Evolutionary conservation across 2,329 filamentous ascomycete genomes (phyloP).

Genomic region (Sporothrix pseudoabietina): DNA sequence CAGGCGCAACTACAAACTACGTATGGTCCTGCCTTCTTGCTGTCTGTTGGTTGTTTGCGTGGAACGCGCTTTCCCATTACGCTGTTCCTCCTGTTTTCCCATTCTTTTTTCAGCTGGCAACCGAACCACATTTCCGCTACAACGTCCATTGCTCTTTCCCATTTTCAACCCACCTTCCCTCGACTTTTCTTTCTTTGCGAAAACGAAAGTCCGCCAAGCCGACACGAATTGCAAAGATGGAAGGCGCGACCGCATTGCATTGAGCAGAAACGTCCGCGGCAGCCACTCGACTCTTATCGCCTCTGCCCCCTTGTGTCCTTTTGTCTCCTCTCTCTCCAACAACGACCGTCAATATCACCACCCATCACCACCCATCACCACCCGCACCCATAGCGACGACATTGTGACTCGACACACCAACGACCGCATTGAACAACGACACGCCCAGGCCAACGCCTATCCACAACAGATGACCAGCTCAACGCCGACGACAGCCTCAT

Average conservation of each 20-base stretch:
- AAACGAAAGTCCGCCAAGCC: neutral
- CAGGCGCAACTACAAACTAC: neutral
- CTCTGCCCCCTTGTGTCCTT: neutral
- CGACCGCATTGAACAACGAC: neutral
- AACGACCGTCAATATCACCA: neutral
- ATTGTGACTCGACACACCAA: neutral
- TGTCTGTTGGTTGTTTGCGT: neutral
- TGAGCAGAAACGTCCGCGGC: constrained; percentile 16
- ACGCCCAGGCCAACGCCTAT: neutral
- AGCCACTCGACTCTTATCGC: neutral
- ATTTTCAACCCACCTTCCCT: neutral
- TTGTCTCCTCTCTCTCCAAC: neutral
- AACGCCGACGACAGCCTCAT: neutral
- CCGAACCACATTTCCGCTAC: constrained; percentile 6
- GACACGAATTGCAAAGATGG: constrained; percentile 22
- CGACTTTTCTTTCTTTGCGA: neutral
- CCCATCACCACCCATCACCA: neutral
- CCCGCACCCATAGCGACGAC: neutral
- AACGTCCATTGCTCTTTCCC: constrained; percentile 17
- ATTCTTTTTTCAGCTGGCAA: constrained; percentile 16
- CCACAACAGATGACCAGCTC: constrained; percentile 21
- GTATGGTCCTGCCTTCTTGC: neutral
- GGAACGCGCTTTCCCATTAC: constrained; percentile 29
- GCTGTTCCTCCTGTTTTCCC: neutral
- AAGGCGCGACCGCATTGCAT: constrained; percentile 20